Conservation (phyloP, 2,329 filamentous ascomycete species). For the Fusarium nodosum region DNA sequence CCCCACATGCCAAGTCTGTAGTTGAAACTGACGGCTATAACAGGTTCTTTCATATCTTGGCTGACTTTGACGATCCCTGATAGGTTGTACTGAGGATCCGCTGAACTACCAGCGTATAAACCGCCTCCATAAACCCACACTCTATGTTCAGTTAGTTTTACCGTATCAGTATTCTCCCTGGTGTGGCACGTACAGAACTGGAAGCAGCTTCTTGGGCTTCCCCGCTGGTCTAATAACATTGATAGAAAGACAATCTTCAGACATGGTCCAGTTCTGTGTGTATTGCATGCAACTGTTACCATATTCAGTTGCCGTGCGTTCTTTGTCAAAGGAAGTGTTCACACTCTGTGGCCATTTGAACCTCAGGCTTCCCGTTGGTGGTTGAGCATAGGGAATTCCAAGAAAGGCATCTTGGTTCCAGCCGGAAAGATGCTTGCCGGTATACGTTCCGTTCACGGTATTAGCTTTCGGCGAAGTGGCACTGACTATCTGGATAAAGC, state of each 20-base stretch:
- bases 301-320: slow-evolving; percentile 58
- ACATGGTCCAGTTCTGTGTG: slow-evolving; percentile 57
- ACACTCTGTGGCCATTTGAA: slow-evolving; percentile 54
- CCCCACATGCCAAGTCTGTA: slow-evolving; percentile 68
- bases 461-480: slow-evolving; percentile 36
- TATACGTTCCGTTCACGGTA: slow-evolving; percentile 47
- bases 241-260: slow-evolving; percentile 63
- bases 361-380: slow-evolving; percentile 54
- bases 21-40: slow-evolving; percentile 68
- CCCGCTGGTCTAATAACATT: slow-evolving; percentile 60
- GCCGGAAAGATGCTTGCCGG: slow-evolving; percentile 50
- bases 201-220: slow-evolving; percentile 52
- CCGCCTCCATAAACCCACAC: slow-evolving; percentile 73
- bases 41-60: slow-evolving; percentile 64
- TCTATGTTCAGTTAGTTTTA: slow-evolving; percentile 18
- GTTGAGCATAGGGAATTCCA: slow-evolving; percentile 58
- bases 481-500: background rate
- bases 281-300: slow-evolving; percentile 64
- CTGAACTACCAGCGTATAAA: slow-evolving; percentile 63
- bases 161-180: fast-evolving
- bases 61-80: slow-evolving; percentile 62
- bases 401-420: slow-evolving; percentile 58
- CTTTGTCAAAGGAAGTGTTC: slow-evolving; percentile 54
- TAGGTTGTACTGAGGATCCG: slow-evolving; percentile 61
- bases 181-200: slow-evolving; percentile 50